Evolutionary conservation across 2,329 filamentous ascomycete genomes (phyloP).

Genomic region (Neofusicoccum sp.): DNA sequence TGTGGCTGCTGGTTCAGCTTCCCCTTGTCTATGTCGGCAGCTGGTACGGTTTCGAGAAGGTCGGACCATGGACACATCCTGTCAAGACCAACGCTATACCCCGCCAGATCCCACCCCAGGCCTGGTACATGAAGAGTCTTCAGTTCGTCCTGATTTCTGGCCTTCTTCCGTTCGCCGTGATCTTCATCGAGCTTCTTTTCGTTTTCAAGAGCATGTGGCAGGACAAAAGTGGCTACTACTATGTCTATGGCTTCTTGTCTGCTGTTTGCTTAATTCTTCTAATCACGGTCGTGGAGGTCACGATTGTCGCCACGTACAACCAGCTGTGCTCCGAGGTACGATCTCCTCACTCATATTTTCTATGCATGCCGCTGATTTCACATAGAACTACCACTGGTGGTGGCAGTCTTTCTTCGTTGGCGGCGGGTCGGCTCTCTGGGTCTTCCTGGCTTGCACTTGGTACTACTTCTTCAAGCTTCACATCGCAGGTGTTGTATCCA

Average conservation of each 20-base stretch:
- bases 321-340: slow-evolving; percentile 73
- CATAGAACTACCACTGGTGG: slow-evolving; percentile 82
- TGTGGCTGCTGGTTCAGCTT: slow-evolving; percentile 85
- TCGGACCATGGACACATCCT: slow-evolving; percentile 73
- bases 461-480: slow-evolving; percentile 80
- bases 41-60: slow-evolving; percentile 70
- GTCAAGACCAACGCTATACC: slow-evolving; percentile 71
- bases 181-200: slow-evolving; percentile 84
- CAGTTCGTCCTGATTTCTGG: slow-evolving; percentile 70
- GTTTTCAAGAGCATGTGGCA: slow-evolving; percentile 87
- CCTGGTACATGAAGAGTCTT: slow-evolving; percentile 69
- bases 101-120: slow-evolving; percentile 70
- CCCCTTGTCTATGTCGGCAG: slow-evolving; percentile 79
- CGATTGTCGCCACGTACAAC: slow-evolving; percentile 77
- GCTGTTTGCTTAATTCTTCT: slow-evolving; percentile 71
- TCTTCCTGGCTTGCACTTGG: slow-evolving; percentile 80
- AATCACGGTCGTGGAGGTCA: slow-evolving; percentile 77
- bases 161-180: slow-evolving; percentile 78
- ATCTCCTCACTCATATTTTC: too few relatives aligned
- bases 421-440: slow-evolving; percentile 73
- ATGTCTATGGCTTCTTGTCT: slow-evolving; percentile 82
- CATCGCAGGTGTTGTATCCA: slow-evolving; percentile 75
- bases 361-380: background rate
- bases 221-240: slow-evolving; percentile 89
- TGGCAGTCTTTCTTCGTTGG: slow-evolving; percentile 85